Evolutionary conservation across 257 asterid genomes (phyloP).

Genomic region (Scutellaria minor): DNA sequence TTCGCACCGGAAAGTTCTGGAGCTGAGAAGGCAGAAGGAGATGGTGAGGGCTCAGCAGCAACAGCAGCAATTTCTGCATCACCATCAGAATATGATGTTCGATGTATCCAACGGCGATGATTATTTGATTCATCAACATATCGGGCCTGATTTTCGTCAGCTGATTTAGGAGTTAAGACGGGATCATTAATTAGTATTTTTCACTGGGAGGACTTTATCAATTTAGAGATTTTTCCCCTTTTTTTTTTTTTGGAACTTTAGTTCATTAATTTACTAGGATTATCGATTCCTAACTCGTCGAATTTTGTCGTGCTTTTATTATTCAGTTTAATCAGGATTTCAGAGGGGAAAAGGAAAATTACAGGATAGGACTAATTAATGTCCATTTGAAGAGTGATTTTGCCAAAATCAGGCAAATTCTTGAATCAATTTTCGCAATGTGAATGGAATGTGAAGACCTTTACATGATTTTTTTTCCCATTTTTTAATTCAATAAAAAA

Average conservation of each 20-base stretch:
- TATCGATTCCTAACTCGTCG: slow-evolving; percentile 52
- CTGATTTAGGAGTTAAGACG: slow-evolving; percentile 47
- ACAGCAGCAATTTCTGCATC: slow-evolving; percentile 59
- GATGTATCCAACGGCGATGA: slow-evolving; percentile 71
- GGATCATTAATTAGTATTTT: not conserved
- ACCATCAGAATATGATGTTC: slow-evolving; percentile 67
- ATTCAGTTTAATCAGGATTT: slow-evolving; percentile 5
- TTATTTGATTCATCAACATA: slow-evolving; percentile 82
- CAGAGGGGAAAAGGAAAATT: slow-evolving; percentile 10
- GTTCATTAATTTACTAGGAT: slow-evolving; percentile 39
- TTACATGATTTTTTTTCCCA: not conserved
- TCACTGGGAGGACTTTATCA: slow-evolving; percentile 8
- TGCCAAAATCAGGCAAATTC: slow-evolving; percentile 46
- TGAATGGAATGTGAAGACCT: not conserved
- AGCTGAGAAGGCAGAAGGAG: slow-evolving; percentile 88
- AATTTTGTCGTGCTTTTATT: slow-evolving; percentile 44
- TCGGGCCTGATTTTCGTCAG: slow-evolving; percentile 81
- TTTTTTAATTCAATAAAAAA: not conserved
- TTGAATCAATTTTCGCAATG: slow-evolving; percentile 34
- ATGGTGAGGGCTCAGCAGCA: slow-evolving; percentile 59
- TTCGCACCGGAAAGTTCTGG: slow-evolving; percentile 85
- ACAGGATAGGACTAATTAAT: slow-evolving; percentile 43
- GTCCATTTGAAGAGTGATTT: slow-evolving; percentile 39
- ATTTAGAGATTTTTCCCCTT: slow-evolving; percentile 24
- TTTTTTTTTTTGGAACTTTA: slow-evolving; percentile 3